Evolutionary conservation across 108 stramenopile genomes (phyloP), one percentile per base, ranked within the genome.

Genomic region (Schizochytrium sp.): DNA sequence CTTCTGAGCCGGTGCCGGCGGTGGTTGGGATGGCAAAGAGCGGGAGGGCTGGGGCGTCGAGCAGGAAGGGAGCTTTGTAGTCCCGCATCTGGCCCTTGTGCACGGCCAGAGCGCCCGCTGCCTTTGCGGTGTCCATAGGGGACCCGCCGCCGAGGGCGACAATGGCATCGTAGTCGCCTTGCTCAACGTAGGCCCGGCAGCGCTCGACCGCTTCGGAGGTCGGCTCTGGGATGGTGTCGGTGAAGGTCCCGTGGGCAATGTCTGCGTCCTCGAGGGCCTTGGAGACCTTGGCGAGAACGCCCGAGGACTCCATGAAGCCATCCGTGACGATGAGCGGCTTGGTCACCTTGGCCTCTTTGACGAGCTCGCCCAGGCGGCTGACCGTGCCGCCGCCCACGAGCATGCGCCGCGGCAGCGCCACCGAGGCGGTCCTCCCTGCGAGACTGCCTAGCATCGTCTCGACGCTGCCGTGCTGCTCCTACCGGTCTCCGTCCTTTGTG

Each of bases 81-180:
- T 83, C 76, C 19, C 76, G 76, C 76, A 83, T 83, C 76, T 83
- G 12, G 51, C 76, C 76, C 25, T 53, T 23, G 51, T 83, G 76
- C 19, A 83, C 76, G 19, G 23, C 76, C 18, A 83, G 76, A 47
- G 51, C 51, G 48, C 48, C 93, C 63, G 93, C 93, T 28, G 92
- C 93, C 87, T 95, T 95, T 90, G 94, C 94, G 5, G 94, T 93
- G 63, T 95, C 94, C 55, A 95, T 95, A 28, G 91, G 91, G 10
- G 92, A 92, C 48, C 94, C 94, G 21, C 94, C 94, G 5, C 94
- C 94, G 5, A 95, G 88, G n/a, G 94, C 94, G 51, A 95, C 76
- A 18, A 83, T 47, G 48, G 76, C 19, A 23, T 83, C 76, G 23
- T 83, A 83, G 19, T 45, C 76, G 8, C 76, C 76, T 45, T 53